phyloP scores from a whole-genome alignment of 164 flowering plant species.

The Chloranthus sessilifolius region DNA sequence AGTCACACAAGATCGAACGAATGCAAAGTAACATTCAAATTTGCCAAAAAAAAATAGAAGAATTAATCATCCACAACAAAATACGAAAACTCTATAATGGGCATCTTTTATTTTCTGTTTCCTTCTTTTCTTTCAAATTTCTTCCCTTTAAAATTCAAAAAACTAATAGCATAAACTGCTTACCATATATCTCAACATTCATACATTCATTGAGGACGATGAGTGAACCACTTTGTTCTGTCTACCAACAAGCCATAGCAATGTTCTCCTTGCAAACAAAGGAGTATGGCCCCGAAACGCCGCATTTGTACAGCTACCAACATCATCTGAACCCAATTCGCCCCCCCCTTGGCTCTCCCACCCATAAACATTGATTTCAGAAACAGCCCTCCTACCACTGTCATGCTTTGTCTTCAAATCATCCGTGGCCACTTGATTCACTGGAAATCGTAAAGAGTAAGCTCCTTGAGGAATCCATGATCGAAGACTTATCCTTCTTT shows the following conservation, averaged over 20 bases:
- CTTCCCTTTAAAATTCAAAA: slow-evolving; percentile 18
- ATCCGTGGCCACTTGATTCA: slow-evolving; percentile 18
- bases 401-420: slow-evolving; percentile 28
- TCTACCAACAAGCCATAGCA: slow-evolving; percentile 64
- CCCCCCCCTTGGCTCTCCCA: slow-evolving; percentile 36
- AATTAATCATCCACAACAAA: too few relatives aligned
- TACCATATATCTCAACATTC: slow-evolving; percentile 12
- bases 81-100: slow-evolving; percentile 4
- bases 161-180: slow-evolving; percentile 5
- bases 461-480: slow-evolving; percentile 47
- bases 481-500: slow-evolving; percentile 52
- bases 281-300: slow-evolving; percentile 43
- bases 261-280: slow-evolving; percentile 56
- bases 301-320: slow-evolving; percentile 34
- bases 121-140: not conserved
- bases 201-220: slow-evolving; percentile 35
- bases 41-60: too few relatives aligned
- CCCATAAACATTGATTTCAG: slow-evolving; percentile 36
- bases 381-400: slow-evolving; percentile 25
- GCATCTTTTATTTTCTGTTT: not conserved
- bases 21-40: too few relatives aligned
- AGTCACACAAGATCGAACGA: too few relatives aligned
- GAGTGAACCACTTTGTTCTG: slow-evolving; percentile 73
- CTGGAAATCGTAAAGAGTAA: slow-evolving; percentile 56
- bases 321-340: slow-evolving; percentile 26